Evolutionary conservation across 23 red algal species (phyloP).

Genomic region (Cyanidioschyzon merolae): DNA sequence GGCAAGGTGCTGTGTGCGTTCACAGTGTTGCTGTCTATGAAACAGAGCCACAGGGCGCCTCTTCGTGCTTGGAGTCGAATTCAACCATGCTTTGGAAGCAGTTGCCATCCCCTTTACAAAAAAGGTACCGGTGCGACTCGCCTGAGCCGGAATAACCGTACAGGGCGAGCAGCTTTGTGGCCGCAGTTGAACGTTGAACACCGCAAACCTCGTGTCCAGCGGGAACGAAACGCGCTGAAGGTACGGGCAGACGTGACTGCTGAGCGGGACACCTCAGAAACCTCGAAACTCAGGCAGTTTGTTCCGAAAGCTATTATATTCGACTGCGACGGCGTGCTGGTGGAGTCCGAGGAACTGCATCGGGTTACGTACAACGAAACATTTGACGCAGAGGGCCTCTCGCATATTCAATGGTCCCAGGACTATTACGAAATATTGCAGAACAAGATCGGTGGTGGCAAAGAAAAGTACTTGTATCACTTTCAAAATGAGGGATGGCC

Average conservation of each 20-base stretch:
- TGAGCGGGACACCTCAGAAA: background rate
- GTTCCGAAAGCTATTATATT: constrained; percentile 58
- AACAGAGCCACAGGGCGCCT: no score
- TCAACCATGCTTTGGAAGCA: no score
- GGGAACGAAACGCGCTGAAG: background rate
- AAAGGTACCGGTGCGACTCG: no score
- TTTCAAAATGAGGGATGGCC: constrained; percentile 85
- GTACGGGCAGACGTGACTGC: background rate
- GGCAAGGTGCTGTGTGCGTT: no score
- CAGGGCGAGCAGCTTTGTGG: no score
- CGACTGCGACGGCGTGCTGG: constrained; percentile 96
- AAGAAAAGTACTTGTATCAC: constrained; percentile 90
- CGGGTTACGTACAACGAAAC: constrained; percentile 69
- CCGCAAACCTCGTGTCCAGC: no score
- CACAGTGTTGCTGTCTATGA: no score
- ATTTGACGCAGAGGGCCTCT: constrained; percentile 29
- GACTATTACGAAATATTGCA: constrained; percentile 82
- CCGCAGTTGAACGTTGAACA: no score
- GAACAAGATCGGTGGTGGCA: constrained; percentile 81
- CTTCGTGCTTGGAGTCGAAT: no score
- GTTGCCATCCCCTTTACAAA: no score
- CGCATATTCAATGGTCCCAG: constrained; percentile 44
- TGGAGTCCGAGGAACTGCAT: constrained; percentile 92
- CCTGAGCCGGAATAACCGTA: no score
- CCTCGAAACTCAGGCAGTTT: background rate